Conservation (phyloP, 1,139 yeast genomes). For the Nakaseomyces kungkrabaensis region DNA sequence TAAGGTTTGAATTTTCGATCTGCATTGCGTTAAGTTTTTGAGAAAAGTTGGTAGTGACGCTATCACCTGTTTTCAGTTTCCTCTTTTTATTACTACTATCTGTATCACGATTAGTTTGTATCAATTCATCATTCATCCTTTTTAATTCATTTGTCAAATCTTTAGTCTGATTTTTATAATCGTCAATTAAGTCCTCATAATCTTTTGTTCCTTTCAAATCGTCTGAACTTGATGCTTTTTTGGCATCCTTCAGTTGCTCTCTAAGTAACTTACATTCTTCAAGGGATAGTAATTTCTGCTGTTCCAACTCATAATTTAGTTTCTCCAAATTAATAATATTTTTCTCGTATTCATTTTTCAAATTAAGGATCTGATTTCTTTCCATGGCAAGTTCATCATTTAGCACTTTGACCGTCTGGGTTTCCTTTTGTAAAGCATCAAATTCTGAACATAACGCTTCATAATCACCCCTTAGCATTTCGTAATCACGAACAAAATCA, state of each 20-base stretch:
- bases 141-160: constrained; percentile 34
- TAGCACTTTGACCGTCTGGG: constrained; percentile 22
- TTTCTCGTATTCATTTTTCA: constrained; percentile 25
- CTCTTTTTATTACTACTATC: constrained; percentile 6
- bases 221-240: background rate
- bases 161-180: constrained; percentile 46
- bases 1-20: constrained; percentile 36
- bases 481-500: constrained; percentile 31
- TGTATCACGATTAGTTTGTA: constrained; percentile 13
- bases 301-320: constrained; percentile 37
- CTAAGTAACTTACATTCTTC: constrained; percentile 50
- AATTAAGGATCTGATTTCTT: constrained; percentile 30
- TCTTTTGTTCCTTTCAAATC: constrained; percentile 25
- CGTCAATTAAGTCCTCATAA: constrained; percentile 43
- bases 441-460: constrained; percentile 35
- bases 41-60: constrained; percentile 25
- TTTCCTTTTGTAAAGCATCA: constrained; percentile 26
- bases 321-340: constrained; percentile 33
- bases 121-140: constrained; percentile 25
- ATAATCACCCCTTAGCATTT: constrained; percentile 32
- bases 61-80: constrained; percentile 28
- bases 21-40: constrained; percentile 34
- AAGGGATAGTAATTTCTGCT: constrained; percentile 44
- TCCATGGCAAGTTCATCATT: constrained; percentile 32
- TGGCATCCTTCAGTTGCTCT: constrained; percentile 5